phyloP scores from a whole-genome alignment of 2,329 filamentous ascomycete species.

The Fusarium nygamai region DNA sequence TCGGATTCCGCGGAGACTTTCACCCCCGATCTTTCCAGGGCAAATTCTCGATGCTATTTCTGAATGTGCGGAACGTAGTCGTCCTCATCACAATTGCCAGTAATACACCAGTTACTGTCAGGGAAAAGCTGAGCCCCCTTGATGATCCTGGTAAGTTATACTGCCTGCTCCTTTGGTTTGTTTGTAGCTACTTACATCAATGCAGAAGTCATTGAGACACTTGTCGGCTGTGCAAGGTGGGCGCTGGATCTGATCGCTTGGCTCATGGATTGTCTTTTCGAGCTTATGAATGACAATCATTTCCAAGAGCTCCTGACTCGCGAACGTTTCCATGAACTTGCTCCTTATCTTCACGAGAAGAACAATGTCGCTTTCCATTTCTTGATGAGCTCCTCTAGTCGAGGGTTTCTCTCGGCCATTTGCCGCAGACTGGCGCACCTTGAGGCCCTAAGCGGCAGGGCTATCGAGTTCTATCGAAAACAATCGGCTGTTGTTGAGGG shows the following conservation, averaged over 20 bases:
- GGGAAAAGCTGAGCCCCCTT: slow-evolving; percentile 66
- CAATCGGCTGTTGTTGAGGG: slow-evolving; percentile 55
- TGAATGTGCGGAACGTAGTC: slow-evolving; percentile 79
- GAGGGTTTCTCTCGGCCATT: slow-evolving; percentile 75
- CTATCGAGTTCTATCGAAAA: slow-evolving; percentile 62
- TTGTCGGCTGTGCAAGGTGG: slow-evolving; percentile 83
- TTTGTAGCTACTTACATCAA: slow-evolving; percentile 3
- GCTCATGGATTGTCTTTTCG: slow-evolving; percentile 68
- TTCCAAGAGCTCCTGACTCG: slow-evolving; percentile 62
- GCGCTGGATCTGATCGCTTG: slow-evolving; percentile 75
- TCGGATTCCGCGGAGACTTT: slow-evolving; percentile 76
- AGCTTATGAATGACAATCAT: slow-evolving; percentile 61
- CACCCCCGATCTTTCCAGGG: slow-evolving; percentile 71
- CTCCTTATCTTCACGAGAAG: slow-evolving; percentile 61
- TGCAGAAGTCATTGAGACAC: slow-evolving; percentile 74
- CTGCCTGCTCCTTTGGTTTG: not conserved
- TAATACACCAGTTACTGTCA: slow-evolving; percentile 63
- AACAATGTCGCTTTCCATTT: slow-evolving; percentile 70
- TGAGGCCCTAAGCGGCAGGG: slow-evolving; percentile 58
- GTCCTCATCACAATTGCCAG: slow-evolving; percentile 72
- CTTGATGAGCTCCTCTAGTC: slow-evolving; percentile 77
- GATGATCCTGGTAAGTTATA: slow-evolving; percentile 63
- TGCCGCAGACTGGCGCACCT: slow-evolving; percentile 72
- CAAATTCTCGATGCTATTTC: slow-evolving; percentile 77
- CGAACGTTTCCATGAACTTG: slow-evolving; percentile 60